phyloP scores from a whole-genome alignment of 2,329 filamentous ascomycete species.

The Exserohilum rostratum region DNA sequence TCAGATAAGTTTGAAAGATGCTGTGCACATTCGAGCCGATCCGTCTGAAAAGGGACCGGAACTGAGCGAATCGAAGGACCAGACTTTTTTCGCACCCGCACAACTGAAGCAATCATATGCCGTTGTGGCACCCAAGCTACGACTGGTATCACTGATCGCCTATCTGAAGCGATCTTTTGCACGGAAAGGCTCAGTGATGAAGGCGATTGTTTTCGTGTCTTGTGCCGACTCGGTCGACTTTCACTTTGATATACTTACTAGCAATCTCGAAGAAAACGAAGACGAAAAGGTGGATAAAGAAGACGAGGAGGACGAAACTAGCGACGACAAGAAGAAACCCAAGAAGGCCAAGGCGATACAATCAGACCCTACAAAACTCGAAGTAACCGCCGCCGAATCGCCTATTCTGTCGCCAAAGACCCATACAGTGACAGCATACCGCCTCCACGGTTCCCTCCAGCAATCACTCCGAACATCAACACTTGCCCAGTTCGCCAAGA shows the following conservation, averaged over 20 bases:
- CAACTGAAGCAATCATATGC: constrained; percentile 93
- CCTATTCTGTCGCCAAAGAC: constrained; percentile 75
- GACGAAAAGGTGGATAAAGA: constrained; percentile 30
- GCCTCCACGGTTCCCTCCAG: constrained; percentile 88
- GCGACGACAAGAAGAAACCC: constrained; percentile 22
- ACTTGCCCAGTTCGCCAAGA: constrained; percentile 76
- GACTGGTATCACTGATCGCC: constrained; percentile 84
- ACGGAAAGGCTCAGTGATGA: constrained; percentile 89
- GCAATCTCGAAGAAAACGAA: constrained; percentile 39
- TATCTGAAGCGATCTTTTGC: constrained; percentile 87
- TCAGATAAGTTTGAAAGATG: constrained; percentile 93
- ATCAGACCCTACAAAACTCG: constrained; percentile 49
- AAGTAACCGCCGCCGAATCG: constrained; percentile 68
- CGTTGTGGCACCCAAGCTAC: constrained; percentile 85
- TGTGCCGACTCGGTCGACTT: constrained; percentile 98
- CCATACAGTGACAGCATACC: constrained; percentile 80
- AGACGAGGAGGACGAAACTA: constrained; percentile 28
- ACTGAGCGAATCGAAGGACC: constrained; percentile 54
- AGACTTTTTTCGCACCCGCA: constrained; percentile 79
- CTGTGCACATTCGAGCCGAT: constrained; percentile 80
- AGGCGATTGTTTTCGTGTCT: constrained; percentile 94
- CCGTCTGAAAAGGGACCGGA: constrained; percentile 59
- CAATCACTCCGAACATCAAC: constrained; percentile 89
- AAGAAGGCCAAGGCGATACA: constrained; percentile 51
- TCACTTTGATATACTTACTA: constrained; percentile 82